These are phyloP conservation scores for Saccharomyces jurei DNA, from an alignment of 805 yeast genomes.

Conservation along the genomic window DNA sequence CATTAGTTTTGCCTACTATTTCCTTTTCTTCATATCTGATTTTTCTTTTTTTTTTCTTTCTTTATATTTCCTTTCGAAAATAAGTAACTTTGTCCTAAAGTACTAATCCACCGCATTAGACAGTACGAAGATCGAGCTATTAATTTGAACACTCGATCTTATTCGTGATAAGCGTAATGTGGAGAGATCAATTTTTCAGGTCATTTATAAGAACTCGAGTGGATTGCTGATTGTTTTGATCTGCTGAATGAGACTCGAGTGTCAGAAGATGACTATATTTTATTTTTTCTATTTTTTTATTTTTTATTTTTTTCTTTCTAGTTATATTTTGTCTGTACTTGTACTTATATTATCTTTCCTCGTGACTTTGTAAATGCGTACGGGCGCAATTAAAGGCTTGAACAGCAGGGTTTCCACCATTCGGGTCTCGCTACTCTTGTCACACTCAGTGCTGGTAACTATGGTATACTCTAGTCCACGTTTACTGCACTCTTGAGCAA, in stretches of 20 bases:
- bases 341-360: not conserved
- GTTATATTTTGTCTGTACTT: not conserved
- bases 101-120: constrained; percentile 53
- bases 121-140: constrained; percentile 42
- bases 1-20: not conserved
- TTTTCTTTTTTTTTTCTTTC: too few relatives aligned
- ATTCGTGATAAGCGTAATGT: constrained; percentile 28
- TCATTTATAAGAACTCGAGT: constrained; percentile 30
- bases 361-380: constrained; percentile 16
- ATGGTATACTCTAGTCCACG: constrained; percentile 15
- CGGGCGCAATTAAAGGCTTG: constrained; percentile 18
- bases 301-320: not conserved
- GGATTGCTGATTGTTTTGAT: constrained; percentile 16
- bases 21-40: too few relatives aligned
- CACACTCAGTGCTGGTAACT: constrained; percentile 16
- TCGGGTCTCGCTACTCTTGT: not conserved
- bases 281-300: not conserved
- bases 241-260: constrained; percentile 27
- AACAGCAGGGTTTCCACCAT: constrained; percentile 5
- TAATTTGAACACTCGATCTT: constrained; percentile 11
- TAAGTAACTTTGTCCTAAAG: constrained; percentile 54
- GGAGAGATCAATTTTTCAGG: constrained; percentile 24
- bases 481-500: constrained; percentile 32
- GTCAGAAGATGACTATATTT: constrained; percentile 30
- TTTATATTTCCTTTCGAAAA: constrained; percentile 6